phyloP scores from a whole-genome alignment of 148 eudicot species.

The Rhododendron molle region DNA sequence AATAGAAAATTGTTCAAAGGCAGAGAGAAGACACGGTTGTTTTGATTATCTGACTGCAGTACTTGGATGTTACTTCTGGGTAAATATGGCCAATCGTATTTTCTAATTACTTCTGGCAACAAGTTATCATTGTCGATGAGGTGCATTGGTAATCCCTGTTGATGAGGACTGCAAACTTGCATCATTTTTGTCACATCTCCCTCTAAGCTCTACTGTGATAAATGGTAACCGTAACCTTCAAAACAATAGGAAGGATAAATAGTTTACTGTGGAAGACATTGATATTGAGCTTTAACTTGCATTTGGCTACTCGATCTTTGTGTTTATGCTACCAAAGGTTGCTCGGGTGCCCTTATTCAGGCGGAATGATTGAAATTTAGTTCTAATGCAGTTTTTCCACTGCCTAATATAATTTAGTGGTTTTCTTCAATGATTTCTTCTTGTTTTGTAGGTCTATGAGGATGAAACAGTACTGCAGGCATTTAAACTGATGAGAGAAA shows the following conservation, averaged over 20 bases:
- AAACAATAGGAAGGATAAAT: neutral
- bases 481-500: slow-evolving; percentile 77
- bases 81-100: neutral
- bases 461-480: slow-evolving; percentile 94
- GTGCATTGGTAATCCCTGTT: neutral
- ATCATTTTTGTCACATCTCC: neutral
- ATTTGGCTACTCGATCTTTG: neutral
- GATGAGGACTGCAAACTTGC: neutral
- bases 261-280: neutral
- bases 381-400: neutral
- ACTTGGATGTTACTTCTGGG: neutral
- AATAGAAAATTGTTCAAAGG: neutral
- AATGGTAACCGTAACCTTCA: neutral
- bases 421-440: neutral
- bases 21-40: neutral
- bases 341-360: neutral
- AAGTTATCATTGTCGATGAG: neutral
- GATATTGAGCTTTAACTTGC: neutral
- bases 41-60: neutral
- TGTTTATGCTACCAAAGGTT: neutral
- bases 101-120: neutral
- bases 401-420: too few relatives aligned
- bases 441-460: slow-evolving; percentile 53
- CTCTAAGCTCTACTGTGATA: neutral
- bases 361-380: neutral